Conservation (phyloP, 345 rosid species). For the Lagerstroemia speciosa region DNA sequence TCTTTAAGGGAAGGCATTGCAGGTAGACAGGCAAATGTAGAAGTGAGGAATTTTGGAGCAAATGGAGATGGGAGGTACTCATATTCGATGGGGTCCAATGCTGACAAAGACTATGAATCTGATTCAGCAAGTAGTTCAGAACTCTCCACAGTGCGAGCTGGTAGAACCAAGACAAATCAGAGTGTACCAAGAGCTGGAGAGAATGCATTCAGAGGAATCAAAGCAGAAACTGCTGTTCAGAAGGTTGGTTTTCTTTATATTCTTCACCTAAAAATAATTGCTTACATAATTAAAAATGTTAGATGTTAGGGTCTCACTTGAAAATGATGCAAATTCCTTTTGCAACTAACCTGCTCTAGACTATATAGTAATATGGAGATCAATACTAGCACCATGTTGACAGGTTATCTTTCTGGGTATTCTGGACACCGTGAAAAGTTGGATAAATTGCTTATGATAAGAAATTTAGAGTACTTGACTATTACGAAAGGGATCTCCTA, state of each 20-base stretch:
- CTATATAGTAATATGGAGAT: background rate
- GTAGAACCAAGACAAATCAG: conserved; percentile 31
- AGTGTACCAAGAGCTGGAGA: conserved; percentile 32
- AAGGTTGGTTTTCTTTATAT: conserved; percentile 35
- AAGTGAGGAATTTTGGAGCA: conserved; percentile 14
- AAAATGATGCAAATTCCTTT: background rate
- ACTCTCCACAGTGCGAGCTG: conserved; percentile 45
- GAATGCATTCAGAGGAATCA: conserved; percentile 26
- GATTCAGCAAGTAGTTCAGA: conserved; percentile 81
- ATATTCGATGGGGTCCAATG: conserved; percentile 31
- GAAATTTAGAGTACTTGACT: background rate
- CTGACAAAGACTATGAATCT: conserved; percentile 54
- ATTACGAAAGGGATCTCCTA: background rate
- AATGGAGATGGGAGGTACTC: conserved; percentile 23
- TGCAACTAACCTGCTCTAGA: background rate
- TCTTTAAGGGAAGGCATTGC: conserved; percentile 64
- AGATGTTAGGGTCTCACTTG: background rate
- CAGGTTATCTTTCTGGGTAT: too few relatives aligned
- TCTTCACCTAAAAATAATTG: background rate
- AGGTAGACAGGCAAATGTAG: conserved; percentile 12
- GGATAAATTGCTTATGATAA: background rate
- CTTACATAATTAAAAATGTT: background rate
- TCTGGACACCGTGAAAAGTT: too few relatives aligned
- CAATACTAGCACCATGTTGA: background rate
- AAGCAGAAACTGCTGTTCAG: conserved; percentile 20